Evolutionary conservation across 176 grass and related monocot genomes (phyloP).

Genomic region (Thalia dealbata): DNA sequence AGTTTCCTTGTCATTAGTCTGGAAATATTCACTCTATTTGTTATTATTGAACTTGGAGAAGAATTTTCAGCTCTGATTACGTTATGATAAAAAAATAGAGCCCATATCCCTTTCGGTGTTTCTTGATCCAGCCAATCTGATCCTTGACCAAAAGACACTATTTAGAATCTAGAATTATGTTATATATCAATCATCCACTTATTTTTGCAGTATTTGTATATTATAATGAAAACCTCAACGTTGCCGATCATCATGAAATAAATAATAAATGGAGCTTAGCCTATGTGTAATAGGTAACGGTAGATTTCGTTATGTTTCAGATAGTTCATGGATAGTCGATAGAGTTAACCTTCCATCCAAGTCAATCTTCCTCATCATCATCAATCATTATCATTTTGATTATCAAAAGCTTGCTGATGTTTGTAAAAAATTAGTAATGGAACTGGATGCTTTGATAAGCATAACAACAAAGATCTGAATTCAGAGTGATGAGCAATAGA

Average conservation of each 20-base stretch:
- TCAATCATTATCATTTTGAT: neutral
- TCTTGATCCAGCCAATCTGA: neutral
- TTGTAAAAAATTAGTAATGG: neutral
- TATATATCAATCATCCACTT: neutral
- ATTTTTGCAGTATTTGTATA: neutral
- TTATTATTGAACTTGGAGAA: too few relatives aligned
- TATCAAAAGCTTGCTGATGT: slow-evolving; percentile 10
- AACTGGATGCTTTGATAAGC: neutral
- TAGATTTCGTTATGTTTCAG: neutral
- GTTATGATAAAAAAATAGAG: too few relatives aligned
- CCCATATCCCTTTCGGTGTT: neutral
- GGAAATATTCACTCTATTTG: neutral
- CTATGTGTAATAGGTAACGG: neutral
- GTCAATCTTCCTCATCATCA: neutral
- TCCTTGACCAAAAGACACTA: neutral
- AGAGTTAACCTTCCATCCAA: neutral
- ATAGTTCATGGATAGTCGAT: neutral
- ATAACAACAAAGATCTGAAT: neutral
- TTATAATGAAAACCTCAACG: neutral
- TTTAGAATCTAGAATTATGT: neutral
- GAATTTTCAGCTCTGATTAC: too few relatives aligned
- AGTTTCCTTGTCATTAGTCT: neutral
- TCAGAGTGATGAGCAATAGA: neutral
- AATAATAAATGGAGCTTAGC: neutral
- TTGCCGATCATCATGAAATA: neutral